These are phyloP conservation scores for Drosera capensis DNA, from an alignment of 148 eudicot genomes.

Conservation along the genomic window DNA sequence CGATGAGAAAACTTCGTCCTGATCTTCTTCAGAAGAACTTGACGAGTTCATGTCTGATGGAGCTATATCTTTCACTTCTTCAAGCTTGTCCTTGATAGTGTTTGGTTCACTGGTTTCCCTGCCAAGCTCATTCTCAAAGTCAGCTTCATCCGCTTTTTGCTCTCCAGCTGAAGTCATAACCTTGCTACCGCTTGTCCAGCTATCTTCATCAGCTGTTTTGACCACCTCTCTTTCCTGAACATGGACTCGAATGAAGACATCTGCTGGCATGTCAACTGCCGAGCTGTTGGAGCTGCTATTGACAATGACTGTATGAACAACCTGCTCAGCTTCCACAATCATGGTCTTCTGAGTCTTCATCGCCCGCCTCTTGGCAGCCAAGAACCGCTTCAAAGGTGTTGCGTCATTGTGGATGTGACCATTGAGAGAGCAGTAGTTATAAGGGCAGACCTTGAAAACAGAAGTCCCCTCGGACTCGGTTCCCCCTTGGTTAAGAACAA, in stretches of 20 bases:
- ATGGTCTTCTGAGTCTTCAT: constrained; percentile 36
- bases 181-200: not conserved
- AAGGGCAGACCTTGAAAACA: constrained; percentile 55
- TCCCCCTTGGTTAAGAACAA: constrained; percentile 44
- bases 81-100: no score
- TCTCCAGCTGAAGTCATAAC: constrained; percentile 8
- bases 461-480: constrained; percentile 66
- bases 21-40: not conserved
- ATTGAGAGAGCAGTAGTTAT: constrained; percentile 73
- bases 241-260: constrained; percentile 44
- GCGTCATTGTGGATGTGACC: constrained; percentile 49
- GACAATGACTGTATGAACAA: no score
- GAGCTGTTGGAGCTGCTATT: constrained; percentile 4
- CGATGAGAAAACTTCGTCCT: not conserved
- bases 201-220: not conserved
- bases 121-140: no score
- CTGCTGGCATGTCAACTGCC: constrained; percentile 12
- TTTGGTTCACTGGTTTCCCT: no score
- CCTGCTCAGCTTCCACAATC: constrained; percentile 21
- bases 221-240: constrained; percentile 6
- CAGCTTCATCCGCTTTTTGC: not conserved
- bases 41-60: constrained; percentile 1
- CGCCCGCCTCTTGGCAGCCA: constrained; percentile 37
- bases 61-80: no score
- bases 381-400: constrained; percentile 55